Percentiles rank a stretch among this genome's conserved stretches.
Evolutionary conservation across 495 filamentous ascomycete species (phyloP).

Genomic region (Aspergillus olivimuriae): DNA sequence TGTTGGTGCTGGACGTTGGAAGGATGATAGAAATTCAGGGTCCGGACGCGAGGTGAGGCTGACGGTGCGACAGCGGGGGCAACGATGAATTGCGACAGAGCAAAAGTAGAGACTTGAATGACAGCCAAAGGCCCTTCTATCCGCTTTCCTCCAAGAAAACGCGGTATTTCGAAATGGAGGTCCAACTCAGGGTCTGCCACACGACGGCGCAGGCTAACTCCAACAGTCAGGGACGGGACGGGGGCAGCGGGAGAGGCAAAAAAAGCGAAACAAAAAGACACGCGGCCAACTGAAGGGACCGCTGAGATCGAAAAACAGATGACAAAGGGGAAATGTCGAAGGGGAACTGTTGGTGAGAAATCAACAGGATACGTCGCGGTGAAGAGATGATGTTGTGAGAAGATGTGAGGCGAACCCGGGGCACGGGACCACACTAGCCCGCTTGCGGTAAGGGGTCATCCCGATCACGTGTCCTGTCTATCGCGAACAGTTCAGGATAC

Average conservation of each 20-base stretch:
- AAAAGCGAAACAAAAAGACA: background rate
- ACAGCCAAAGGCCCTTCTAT: conserved; percentile 12
- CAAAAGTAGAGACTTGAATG: conserved; percentile 11
- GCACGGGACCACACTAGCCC: conserved; percentile 19
- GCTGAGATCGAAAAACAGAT: too few relatives aligned
- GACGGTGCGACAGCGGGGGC: conserved; percentile 15
- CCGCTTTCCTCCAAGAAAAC: conserved; percentile 14
- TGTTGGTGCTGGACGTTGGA: conserved; percentile 18
- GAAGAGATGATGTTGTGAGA: conserved; percentile 24
- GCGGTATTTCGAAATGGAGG: conserved; percentile 11
- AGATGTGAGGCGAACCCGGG: conserved; percentile 16
- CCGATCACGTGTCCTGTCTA: conserved; percentile 11
- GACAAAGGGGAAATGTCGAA: too few relatives aligned
- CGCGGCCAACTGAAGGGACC: conserved; percentile 5
- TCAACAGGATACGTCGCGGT: conserved; percentile 12
- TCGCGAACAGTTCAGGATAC: background rate
- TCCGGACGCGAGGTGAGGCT: conserved; percentile 16
- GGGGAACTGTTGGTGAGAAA: too few relatives aligned
- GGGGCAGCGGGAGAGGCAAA: conserved; percentile 4
- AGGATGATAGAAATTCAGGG: conserved; percentile 13
- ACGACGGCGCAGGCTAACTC: background rate
- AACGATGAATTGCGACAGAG: conserved; percentile 13
- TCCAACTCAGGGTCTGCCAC: conserved; percentile 10
- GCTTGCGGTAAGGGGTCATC: background rate
- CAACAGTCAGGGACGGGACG: too few relatives aligned